Conservation (phyloP, 257 asterid species). For the Eustoma russellianum region DNA sequence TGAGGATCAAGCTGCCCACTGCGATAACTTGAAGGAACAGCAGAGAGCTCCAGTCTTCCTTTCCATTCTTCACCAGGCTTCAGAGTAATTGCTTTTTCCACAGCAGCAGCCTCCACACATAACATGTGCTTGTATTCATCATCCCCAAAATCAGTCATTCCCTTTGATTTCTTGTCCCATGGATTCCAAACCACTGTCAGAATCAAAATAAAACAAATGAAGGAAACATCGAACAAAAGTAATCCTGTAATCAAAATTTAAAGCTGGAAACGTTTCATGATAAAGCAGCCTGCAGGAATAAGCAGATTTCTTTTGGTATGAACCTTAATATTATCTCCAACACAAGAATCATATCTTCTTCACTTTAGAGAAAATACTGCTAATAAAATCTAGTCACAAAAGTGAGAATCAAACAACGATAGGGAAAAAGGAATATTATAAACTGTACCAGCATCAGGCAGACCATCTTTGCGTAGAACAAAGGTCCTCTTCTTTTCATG, state of each 20-base stretch:
- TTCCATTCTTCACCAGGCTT: constrained; percentile 98
- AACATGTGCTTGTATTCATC: constrained; percentile 80
- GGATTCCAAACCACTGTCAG: constrained; percentile 96
- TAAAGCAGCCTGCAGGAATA: too few relatives aligned
- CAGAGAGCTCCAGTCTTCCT: constrained; percentile 86
- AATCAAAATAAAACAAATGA: constrained; percentile 11
- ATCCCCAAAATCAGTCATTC: constrained; percentile 74
- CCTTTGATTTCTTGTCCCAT: constrained; percentile 91
- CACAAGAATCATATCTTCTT: neutral
- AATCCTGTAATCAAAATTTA: neutral
- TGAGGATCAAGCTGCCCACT: constrained; percentile 98
- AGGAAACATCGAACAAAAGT: neutral
- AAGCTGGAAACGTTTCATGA: too few relatives aligned
- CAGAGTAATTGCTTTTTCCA: constrained; percentile 77
- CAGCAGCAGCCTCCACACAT: constrained; percentile 90
- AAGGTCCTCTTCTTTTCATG: constrained; percentile 90
- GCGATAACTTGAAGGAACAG: constrained; percentile 84
- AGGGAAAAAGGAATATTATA: constrained; percentile 11
- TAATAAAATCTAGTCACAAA: neutral
- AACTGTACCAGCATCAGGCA: constrained; percentile 80
- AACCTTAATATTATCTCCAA: too few relatives aligned
- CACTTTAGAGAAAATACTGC: neutral
- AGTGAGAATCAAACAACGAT: neutral
- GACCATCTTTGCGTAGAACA: constrained; percentile 88
- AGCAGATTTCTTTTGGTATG: neutral